Conservation (phyloP, 2,329 filamentous ascomycete genomes). For the Clarireedia sp. region DNA sequence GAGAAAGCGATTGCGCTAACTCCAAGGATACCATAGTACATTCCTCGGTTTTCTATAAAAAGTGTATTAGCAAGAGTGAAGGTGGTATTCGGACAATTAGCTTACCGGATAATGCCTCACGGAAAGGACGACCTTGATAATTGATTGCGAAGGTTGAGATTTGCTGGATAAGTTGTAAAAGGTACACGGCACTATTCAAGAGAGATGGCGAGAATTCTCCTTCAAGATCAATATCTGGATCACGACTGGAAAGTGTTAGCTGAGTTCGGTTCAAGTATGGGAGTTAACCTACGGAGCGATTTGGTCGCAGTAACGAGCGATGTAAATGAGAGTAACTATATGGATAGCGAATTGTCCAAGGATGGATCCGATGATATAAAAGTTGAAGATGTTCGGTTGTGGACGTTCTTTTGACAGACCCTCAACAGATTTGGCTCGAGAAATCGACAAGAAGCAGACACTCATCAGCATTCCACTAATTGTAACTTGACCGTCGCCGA, state of each 20-base stretch:
- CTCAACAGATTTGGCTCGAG: slow-evolving; percentile 93
- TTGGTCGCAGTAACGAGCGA: slow-evolving; percentile 78
- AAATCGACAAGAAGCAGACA: slow-evolving; percentile 97
- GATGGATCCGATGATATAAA: slow-evolving; percentile 97
- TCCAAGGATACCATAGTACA: slow-evolving; percentile 94
- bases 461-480: slow-evolving; percentile 99
- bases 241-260: slow-evolving; percentile 36
- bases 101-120: slow-evolving; percentile 71
- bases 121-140: slow-evolving; percentile 97
- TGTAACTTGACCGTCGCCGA: slow-evolving; percentile 94
- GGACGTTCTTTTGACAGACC: slow-evolving; percentile 92
- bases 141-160: slow-evolving; percentile 99
- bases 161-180: slow-evolving; percentile 95
- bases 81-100: background rate
- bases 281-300: slow-evolving; percentile 66
- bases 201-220: slow-evolving; percentile 90
- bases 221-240: slow-evolving; percentile 73
- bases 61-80: slow-evolving; percentile 7
- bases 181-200: slow-evolving; percentile 93
- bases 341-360: slow-evolving; percentile 96
- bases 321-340: slow-evolving; percentile 88
- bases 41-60: slow-evolving; percentile 64
- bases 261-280: background rate
- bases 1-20: slow-evolving; percentile 87
- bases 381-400: slow-evolving; percentile 98